Base-by-base conservation (phyloP, 306 rosid species). In the Canavalia ensiformis region DNA sequence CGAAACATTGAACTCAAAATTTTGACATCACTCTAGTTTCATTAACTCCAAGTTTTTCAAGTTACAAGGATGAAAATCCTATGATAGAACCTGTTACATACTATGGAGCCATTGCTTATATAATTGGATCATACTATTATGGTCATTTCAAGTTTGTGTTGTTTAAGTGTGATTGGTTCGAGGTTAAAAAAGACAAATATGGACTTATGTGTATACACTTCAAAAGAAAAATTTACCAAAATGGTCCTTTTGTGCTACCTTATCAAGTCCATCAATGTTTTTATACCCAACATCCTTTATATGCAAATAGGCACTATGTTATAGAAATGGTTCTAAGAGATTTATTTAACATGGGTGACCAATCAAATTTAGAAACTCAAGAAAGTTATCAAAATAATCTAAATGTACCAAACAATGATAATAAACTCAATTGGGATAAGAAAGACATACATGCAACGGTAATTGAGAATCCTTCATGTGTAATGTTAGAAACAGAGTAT, bases 211-310 rank as follows among this genome's bases (percentile, higher is more conserved):
- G 3, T 50, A 13, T 71, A 12, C 5, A 50, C 62, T 71, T 71
- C 12, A 71, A 71, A 0, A 71, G 13, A 71, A 47, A 1, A 10
- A 4, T 11, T 30, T 70, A 30, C 4, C 29, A 49, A 7, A 5
- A 49, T 49, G 75, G 50, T 49, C 76, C 45, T 49, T 50, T 71
- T 71, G 62, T 71, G 8, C 2, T 71, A 13, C 28, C 58, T 2
- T 28, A 29, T 71, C 76, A 71, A 71, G 76, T 71, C 18, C 62
- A 49, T 3, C 46, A 71, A 50, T 71, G 76, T 3, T 71, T 51
- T 8, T 18, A 18, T 18, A 18, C 25, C 25, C 25, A 18, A 18
- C 25, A 18, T 18, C 25, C 25, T 18, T 18, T 50, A 50, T 6
- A 3, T 71, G 25, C 25, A 18, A 18, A 18, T 18, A 18, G 25